A percentile compares a stretch with the other conserved stretches of the same genome.
Evolutionary conservation across 805 yeast species (phyloP).

Genomic region (Ogataea ganodermae): DNA sequence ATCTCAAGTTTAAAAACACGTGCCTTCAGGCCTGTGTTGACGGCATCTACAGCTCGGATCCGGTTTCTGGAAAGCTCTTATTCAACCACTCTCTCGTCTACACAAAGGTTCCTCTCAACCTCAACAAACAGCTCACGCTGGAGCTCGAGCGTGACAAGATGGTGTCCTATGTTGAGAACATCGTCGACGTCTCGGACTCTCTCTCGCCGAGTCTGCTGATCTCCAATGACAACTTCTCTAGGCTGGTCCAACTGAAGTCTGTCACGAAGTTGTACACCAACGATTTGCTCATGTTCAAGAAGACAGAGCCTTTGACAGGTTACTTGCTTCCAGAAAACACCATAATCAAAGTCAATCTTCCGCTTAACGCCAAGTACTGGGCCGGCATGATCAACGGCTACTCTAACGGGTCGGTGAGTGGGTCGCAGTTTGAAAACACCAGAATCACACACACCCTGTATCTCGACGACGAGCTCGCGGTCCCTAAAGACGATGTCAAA

Average conservation of each 20-base stretch:
- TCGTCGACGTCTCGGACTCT: conserved; percentile 25
- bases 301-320: conserved; percentile 35
- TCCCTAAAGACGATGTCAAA: conserved; percentile 14
- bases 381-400: conserved; percentile 33
- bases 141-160: conserved; percentile 31
- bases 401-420: conserved; percentile 33
- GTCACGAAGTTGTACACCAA: conserved; percentile 29
- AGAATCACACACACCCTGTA: conserved; percentile 33
- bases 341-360: conserved; percentile 30
- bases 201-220: conserved; percentile 11
- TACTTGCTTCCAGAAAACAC: conserved; percentile 23
- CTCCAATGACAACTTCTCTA: conserved; percentile 26
- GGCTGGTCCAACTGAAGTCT: conserved; percentile 32
- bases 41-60: conserved; percentile 21
- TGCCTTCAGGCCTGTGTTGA: conserved; percentile 26
- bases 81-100: conserved; percentile 31
- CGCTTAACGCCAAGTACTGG: conserved; percentile 37
- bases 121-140: conserved; percentile 17
- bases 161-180: conserved; percentile 31
- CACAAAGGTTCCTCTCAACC: conserved; percentile 28
- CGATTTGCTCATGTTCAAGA: conserved; percentile 23
- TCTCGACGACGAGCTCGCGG: conserved; percentile 31
- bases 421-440: conserved; percentile 23
- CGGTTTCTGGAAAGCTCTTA: conserved; percentile 2
- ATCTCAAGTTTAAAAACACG: conserved; percentile 20